Evolutionary conservation across 2,329 filamentous ascomycete species (phyloP).

Genomic region (Proliferodiscus dingleyae): DNA sequence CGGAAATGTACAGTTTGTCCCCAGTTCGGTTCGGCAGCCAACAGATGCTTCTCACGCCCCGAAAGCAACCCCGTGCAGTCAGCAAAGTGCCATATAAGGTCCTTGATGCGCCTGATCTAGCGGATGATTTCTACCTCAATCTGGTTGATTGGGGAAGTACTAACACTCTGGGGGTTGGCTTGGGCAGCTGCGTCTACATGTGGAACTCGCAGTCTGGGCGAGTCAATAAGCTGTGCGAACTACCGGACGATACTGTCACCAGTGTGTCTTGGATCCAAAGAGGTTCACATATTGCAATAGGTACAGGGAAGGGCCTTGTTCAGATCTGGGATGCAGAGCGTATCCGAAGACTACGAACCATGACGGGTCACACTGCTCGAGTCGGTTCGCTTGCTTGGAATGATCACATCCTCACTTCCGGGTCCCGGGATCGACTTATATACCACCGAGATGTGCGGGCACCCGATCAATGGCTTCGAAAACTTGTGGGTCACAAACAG

Average conservation of each 20-base stretch:
- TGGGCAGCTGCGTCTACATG: constrained; percentile 94
- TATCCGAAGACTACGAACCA: constrained; percentile 79
- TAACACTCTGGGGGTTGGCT: constrained; percentile 86
- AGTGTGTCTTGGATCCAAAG: constrained; percentile 98
- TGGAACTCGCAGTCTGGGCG: constrained; percentile 92
- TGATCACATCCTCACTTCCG: constrained; percentile 92
- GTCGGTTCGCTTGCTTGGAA: constrained; percentile 97
- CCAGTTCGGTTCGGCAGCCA: constrained; percentile 91
- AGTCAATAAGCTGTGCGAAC: constrained; percentile 89
- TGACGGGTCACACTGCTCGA: constrained; percentile 92
- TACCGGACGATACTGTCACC: constrained; percentile 90
- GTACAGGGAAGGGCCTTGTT: constrained; percentile 88
- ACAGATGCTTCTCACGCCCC: constrained; percentile 84
- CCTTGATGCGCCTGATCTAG: constrained; percentile 88
- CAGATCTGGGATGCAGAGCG: constrained; percentile 97
- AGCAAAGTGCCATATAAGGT: constrained; percentile 98
- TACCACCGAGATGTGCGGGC: constrained; percentile 93
- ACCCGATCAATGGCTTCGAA: constrained; percentile 83
- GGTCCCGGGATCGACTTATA: constrained; percentile 87
- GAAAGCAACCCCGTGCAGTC: constrained; percentile 82
- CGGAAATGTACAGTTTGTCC: constrained; percentile 92
- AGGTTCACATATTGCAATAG: constrained; percentile 92
- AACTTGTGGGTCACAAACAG: constrained; percentile 91
- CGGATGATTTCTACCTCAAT: constrained; percentile 97
- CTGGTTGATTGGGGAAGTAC: constrained; percentile 96